Evolutionary conservation across 2,329 filamentous ascomycete species (phyloP).

Genomic region (Claviceps pusilla): DNA sequence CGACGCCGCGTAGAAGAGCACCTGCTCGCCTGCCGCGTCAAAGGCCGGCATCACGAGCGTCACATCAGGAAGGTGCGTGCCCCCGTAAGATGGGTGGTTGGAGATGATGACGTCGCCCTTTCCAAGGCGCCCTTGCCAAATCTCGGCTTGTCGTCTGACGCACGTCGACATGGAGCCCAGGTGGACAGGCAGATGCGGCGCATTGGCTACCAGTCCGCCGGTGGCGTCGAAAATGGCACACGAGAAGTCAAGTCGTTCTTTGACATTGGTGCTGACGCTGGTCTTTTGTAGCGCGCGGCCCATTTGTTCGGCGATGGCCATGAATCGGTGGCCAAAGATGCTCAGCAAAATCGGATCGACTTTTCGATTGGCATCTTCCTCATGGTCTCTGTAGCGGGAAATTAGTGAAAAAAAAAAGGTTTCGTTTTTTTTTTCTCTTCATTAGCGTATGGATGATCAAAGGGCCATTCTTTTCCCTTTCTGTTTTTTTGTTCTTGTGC

Average conservation of each 20-base stretch:
- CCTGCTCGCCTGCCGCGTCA: conserved; percentile 45
- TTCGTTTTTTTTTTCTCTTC: neutral
- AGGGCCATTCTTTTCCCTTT: too few relatives aligned
- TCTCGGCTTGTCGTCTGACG: conserved; percentile 60
- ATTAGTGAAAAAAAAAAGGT: too few relatives aligned
- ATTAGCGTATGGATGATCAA: too few relatives aligned
- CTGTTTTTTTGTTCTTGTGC: neutral
- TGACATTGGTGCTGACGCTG: conserved; percentile 66
- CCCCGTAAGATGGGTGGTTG: conserved; percentile 71
- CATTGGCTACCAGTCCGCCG: conserved; percentile 63
- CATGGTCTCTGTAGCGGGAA: conserved; percentile 5
- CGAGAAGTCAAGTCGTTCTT: conserved; percentile 69
- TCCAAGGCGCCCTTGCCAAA: conserved; percentile 64
- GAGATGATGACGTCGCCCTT: conserved; percentile 70
- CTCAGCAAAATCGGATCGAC: conserved; percentile 66
- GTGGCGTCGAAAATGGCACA: conserved; percentile 66
- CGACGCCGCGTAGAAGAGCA: conserved; percentile 70
- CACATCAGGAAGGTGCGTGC: conserved; percentile 70
- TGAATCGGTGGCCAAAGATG: conserved; percentile 71
- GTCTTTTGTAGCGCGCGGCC: conserved; percentile 67
- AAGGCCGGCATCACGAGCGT: conserved; percentile 71
- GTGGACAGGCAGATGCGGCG: conserved; percentile 68
- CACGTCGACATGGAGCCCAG: conserved; percentile 73
- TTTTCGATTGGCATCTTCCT: conserved; percentile 11
- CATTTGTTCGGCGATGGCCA: conserved; percentile 80